phyloP scores from a whole-genome alignment of 805 yeast species.

The Candida tibetensis region DNA sequence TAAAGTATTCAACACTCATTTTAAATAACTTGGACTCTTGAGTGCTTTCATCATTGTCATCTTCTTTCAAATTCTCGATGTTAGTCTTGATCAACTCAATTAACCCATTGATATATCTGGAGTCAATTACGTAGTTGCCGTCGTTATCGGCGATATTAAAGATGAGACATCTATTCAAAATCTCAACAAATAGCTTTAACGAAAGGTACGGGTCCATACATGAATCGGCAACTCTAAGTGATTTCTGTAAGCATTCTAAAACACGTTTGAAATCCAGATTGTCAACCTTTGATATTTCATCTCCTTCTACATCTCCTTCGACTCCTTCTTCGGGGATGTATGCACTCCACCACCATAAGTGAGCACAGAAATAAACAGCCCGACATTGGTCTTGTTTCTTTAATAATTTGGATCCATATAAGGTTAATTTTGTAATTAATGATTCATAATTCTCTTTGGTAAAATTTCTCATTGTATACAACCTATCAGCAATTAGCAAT shows the following conservation, averaged over 20 bases:
- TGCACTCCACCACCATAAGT: slow-evolving; percentile 91
- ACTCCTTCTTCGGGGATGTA: slow-evolving; percentile 27
- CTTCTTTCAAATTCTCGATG: slow-evolving; percentile 43
- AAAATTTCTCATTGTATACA: slow-evolving; percentile 43
- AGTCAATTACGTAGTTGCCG: slow-evolving; percentile 67
- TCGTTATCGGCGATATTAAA: slow-evolving; percentile 62
- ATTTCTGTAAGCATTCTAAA: slow-evolving; percentile 84
- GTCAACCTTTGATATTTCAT: no score
- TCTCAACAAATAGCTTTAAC: slow-evolving; percentile 83
- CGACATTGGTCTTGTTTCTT: slow-evolving; percentile 95
- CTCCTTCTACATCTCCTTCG: slow-evolving; percentile 14
- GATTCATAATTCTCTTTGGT: slow-evolving; percentile 72
- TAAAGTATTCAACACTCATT: slow-evolving; percentile 44
- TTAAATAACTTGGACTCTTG: slow-evolving; percentile 29
- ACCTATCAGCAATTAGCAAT: slow-evolving; percentile 43
- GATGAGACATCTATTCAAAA: slow-evolving; percentile 79
- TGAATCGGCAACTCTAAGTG: slow-evolving; percentile 89
- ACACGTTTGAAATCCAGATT: slow-evolving; percentile 54
- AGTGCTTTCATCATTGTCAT: slow-evolving; percentile 24
- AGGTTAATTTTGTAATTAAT: slow-evolving; percentile 77
- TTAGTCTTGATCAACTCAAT: slow-evolving; percentile 77
- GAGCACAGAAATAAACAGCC: slow-evolving; percentile 82
- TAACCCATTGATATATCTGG: slow-evolving; percentile 78
- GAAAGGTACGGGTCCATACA: slow-evolving; percentile 78
- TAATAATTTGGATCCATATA: slow-evolving; percentile 82